Conservation (phyloP, 176 grass and related monocot species). For the Juncus inflexus region DNA sequence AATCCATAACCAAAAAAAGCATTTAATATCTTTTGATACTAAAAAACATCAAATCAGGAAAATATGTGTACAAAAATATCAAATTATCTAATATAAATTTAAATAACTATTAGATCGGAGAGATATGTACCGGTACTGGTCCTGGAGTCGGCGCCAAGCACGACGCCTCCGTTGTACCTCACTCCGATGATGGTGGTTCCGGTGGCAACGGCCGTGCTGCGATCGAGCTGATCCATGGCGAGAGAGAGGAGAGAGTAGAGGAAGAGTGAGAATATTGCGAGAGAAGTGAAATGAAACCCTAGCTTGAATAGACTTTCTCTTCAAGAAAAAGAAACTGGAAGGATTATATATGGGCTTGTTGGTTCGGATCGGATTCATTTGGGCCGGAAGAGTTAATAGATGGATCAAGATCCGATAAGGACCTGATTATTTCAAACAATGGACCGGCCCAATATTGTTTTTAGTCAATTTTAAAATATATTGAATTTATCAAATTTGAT, state of each 20-base stretch:
- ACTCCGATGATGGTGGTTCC: conserved; percentile 87
- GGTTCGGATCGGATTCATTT: too few relatives aligned
- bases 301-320: conserved; percentile 4
- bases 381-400: too few relatives aligned
- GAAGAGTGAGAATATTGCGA: neutral
- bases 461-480: too few relatives aligned
- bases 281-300: conserved; percentile 12
- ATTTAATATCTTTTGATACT: neutral
- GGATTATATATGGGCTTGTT: too few relatives aligned
- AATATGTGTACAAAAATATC: conserved; percentile 4
- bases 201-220: conserved; percentile 42
- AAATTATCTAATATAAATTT: neutral
- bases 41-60: neutral
- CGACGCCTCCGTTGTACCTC: conserved; percentile 66
- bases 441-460: too few relatives aligned
- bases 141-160: conserved; percentile 89
- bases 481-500: too few relatives aligned
- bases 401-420: too few relatives aligned
- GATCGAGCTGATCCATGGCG: conserved; percentile 31
- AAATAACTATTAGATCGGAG: neutral
- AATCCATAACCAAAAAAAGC: neutral
- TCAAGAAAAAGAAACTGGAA: conserved; percentile 13
- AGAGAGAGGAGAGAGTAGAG: neutral
- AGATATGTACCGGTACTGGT: conserved; percentile 67
- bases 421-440: too few relatives aligned